A percentile compares a stretch with the other conserved stretches of the same genome.
phyloP scores from a whole-genome alignment of 352 stramenopile genomes.

The Phytophthora fragariae region DNA sequence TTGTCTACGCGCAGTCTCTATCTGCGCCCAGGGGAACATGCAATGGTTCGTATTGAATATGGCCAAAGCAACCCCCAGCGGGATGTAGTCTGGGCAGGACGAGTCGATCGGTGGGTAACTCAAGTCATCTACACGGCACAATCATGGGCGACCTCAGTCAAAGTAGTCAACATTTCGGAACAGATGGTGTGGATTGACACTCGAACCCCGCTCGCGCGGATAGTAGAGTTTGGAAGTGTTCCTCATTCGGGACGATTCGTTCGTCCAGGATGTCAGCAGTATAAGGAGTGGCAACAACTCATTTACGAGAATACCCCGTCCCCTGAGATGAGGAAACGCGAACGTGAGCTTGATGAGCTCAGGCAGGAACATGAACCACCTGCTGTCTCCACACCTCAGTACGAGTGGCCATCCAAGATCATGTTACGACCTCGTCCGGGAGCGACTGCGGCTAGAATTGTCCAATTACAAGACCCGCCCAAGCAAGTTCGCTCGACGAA shows the following conservation, averaged over 20 bases:
- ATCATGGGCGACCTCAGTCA: neutral
- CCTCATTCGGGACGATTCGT: no score
- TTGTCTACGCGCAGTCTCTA: neutral
- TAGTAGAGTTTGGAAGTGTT: no score
- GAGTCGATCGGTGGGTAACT: neutral
- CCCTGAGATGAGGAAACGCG: neutral
- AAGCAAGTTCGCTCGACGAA: no score
- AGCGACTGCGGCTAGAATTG: no score
- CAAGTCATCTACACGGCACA: neutral
- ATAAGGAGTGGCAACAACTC: slow-evolving; percentile 12
- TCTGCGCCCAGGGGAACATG: neutral
- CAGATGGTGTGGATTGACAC: neutral
- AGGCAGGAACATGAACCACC: neutral
- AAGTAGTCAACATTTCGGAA: neutral
- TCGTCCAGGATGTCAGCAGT: neutral
- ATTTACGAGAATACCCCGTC: slow-evolving; percentile 14
- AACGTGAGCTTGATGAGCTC: neutral
- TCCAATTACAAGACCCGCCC: no score
- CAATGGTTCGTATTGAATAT: neutral
- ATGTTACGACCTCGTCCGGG: no score
- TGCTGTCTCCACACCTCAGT: neutral
- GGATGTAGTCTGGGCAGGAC: neutral
- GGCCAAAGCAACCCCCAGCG: neutral
- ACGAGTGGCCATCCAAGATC: no score
- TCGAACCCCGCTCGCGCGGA: neutral